phyloP scores from a whole-genome alignment of 257 asterid species.

The Nicotiana otophora region DNA sequence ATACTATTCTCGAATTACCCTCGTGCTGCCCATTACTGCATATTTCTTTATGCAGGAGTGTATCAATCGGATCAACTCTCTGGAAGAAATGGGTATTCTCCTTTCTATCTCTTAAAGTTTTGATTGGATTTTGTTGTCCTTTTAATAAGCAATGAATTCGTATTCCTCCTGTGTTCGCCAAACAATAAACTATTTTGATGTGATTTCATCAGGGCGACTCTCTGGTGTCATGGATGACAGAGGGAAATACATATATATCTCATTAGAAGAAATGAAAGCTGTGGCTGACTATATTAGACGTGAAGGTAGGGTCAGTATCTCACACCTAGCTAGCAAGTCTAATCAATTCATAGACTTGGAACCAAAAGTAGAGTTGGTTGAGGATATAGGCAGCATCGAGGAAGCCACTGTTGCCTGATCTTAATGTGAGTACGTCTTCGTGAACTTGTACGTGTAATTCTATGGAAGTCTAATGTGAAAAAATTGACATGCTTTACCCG shows the following conservation, averaged over 20 bases:
- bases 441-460: neutral
- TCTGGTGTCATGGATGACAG: conserved; percentile 99
- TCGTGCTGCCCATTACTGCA: neutral
- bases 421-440: neutral
- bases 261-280: conserved; percentile 90
- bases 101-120: neutral
- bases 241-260: conserved; percentile 90
- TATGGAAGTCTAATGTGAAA: neutral
- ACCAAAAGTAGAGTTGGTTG: conserved; percentile 54
- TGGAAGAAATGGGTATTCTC: conserved; percentile 76
- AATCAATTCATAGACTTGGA: conserved; percentile 95
- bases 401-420: conserved; percentile 53
- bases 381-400: conserved; percentile 52
- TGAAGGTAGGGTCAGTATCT: conserved; percentile 88
- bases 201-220: conserved; percentile 54
- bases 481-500: neutral
- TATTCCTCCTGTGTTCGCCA: neutral
- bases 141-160: neutral
- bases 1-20: neutral
- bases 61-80: conserved; percentile 70
- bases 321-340: conserved; percentile 95
- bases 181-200: neutral
- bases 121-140: neutral
- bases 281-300: conserved; percentile 93
- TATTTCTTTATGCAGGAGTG: conserved; percentile 68